These are phyloP conservation scores for Lipomyces yamanashiensis DNA, from an alignment of 805 yeast genomes.

Conservation along the genomic window DNA sequence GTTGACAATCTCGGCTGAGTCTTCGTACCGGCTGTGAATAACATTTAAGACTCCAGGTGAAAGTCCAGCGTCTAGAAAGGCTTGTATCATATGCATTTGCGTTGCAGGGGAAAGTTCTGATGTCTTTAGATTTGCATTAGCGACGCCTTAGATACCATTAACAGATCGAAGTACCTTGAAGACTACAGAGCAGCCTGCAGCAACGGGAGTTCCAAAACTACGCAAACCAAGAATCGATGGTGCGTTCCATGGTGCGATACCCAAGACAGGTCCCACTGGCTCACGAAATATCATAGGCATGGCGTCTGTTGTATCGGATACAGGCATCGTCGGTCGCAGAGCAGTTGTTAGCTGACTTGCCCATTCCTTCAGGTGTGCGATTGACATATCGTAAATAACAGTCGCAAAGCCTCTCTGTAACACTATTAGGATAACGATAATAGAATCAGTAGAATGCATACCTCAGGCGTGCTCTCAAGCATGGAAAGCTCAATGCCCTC, in stretches of 20 bases:
- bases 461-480: conserved; percentile 25
- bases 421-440: background rate
- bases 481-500: conserved; percentile 28
- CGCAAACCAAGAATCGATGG: conserved; percentile 82
- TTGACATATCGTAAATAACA: conserved; percentile 17
- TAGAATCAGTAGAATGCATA: background rate
- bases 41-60: conserved; percentile 83
- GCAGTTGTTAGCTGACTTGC: conserved; percentile 25
- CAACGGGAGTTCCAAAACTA: conserved; percentile 82
- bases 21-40: conserved; percentile 43
- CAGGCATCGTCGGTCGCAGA: conserved; percentile 13
- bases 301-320: conserved; percentile 11
- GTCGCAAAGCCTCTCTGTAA: conserved; percentile 15
- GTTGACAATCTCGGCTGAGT: conserved; percentile 65
- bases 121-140: conserved; percentile 46
- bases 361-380: conserved; percentile 22
- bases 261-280: conserved; percentile 87
- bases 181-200: conserved; percentile 81
- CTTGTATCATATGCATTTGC: conserved; percentile 66
- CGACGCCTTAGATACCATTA: no score
- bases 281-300: conserved; percentile 47
- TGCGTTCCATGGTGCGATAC: conserved; percentile 88
- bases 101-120: conserved; percentile 82
- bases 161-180: conserved; percentile 51
- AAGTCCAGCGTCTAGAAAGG: conserved; percentile 73